Percentiles rank a stretch among this genome's conserved stretches.
These are phyloP conservation scores for Fusarium austroafricanum DNA, from an alignment of 2,329 filamentous ascomycete genomes.

Conservation along the genomic window DNA sequence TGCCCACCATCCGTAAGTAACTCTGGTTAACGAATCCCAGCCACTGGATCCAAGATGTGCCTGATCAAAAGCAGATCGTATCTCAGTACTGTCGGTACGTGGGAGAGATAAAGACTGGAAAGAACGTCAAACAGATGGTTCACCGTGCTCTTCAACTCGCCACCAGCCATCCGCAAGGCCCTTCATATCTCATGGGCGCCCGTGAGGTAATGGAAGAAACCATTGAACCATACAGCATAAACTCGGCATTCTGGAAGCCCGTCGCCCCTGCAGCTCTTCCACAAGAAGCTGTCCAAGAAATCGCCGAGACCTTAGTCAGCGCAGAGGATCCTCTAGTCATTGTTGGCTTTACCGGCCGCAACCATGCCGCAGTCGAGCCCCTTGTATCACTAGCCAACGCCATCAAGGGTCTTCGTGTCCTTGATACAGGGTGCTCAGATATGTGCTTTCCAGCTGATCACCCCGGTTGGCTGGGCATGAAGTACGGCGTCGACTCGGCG, in stretches of 20 bases:
- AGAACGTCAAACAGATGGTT: conserved; percentile 21
- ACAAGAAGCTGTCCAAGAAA: neutral
- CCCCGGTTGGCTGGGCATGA: conserved; percentile 15
- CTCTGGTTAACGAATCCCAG: fast-evolving
- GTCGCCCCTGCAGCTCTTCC: conserved; percentile 6
- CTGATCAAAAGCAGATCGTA: conserved; percentile 28
- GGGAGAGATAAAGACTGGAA: conserved; percentile 18
- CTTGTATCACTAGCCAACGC: conserved; percentile 7
- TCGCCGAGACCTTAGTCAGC: neutral
- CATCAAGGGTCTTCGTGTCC: conserved; percentile 9
- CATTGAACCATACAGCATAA: conserved; percentile 15
- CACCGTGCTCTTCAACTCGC: conserved; percentile 37
- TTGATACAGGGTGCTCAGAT: conserved; percentile 25
- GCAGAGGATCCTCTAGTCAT: conserved; percentile 19
- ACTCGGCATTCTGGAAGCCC: conserved; percentile 5
- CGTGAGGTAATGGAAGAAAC: conserved; percentile 44
- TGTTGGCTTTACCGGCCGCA: conserved; percentile 20
- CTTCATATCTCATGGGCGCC: conserved; percentile 44
- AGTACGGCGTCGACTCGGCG: conserved; percentile 13
- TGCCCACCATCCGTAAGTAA: too few relatives aligned
- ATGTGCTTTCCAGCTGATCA: conserved; percentile 35
- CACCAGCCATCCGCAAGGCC: conserved; percentile 43
- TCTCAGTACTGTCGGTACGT: conserved; percentile 25
- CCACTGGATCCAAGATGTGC: conserved; percentile 36
- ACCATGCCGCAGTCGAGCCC: conserved; percentile 11